These are phyloP conservation scores for Sophora flavescens DNA, from an alignment of 306 rosid genomes.

Conservation along the genomic window DNA sequence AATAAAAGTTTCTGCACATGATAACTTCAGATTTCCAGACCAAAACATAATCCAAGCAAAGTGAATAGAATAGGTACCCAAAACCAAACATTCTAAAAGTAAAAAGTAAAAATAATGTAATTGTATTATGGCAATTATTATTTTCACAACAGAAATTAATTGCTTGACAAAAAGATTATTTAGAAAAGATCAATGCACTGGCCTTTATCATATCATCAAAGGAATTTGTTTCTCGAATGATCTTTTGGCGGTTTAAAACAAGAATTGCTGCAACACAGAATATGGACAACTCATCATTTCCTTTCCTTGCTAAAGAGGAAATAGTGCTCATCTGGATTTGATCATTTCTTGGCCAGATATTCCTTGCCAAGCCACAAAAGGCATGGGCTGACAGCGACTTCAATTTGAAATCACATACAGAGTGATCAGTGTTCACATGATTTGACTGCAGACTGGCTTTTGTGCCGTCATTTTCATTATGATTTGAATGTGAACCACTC, in stretches of 20 bases:
- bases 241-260: slow-evolving; percentile 80
- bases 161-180: not conserved
- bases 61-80: slow-evolving; percentile 32
- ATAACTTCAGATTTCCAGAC: slow-evolving; percentile 32
- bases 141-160: slow-evolving; percentile 24
- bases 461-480: slow-evolving; percentile 49
- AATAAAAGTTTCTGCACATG: slow-evolving; percentile 18
- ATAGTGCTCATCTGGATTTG: slow-evolving; percentile 54
- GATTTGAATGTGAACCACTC: slow-evolving; percentile 56
- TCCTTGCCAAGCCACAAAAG: slow-evolving; percentile 84
- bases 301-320: slow-evolving; percentile 69
- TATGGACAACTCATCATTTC: slow-evolving; percentile 74
- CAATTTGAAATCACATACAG: slow-evolving; percentile 53
- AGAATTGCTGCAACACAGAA: slow-evolving; percentile 93
- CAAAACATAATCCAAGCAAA: slow-evolving; percentile 41
- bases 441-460: slow-evolving; percentile 54
- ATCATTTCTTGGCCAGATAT: slow-evolving; percentile 72
- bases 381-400: slow-evolving; percentile 62
- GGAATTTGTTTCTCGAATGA: slow-evolving; percentile 78
- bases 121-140: slow-evolving; percentile 20
- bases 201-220: slow-evolving; percentile 96
- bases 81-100: slow-evolving; percentile 35
- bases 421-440: slow-evolving; percentile 53
- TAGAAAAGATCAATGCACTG: slow-evolving; percentile 51
- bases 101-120: slow-evolving; percentile 21